These are phyloP conservation scores for Pseudopediastrum boryanum DNA, from an alignment of 139 green algal genomes.

Conservation along the genomic window DNA sequence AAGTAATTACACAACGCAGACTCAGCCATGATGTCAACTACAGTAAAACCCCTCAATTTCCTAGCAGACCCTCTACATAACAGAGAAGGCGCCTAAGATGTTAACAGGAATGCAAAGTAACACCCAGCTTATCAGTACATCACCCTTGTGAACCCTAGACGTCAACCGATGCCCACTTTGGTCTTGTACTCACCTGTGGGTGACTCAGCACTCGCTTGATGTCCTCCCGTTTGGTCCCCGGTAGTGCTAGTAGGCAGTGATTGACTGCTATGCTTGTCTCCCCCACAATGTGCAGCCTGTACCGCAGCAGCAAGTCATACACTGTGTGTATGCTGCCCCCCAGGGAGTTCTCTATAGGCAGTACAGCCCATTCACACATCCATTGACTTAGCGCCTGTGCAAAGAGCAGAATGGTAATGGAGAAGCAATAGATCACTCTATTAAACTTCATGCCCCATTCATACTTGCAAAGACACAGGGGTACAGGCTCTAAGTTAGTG, in stretches of 20 bases:
- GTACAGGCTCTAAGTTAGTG: background rate
- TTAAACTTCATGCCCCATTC: background rate
- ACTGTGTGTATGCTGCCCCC: conserved; percentile 68
- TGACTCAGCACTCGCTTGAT: conserved; percentile 90
- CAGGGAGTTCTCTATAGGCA: conserved; percentile 72
- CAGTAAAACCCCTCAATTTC: no score
- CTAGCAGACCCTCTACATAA: no score
- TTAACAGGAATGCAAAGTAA: no score
- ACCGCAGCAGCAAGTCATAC: conserved; percentile 91
- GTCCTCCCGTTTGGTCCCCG: conserved; percentile 77
- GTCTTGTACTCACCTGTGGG: conserved; percentile 80
- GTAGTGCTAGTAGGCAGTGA: conserved; percentile 96
- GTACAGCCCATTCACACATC: conserved; percentile 64
- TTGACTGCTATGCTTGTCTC: conserved; percentile 87
- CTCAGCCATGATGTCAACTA: no score
- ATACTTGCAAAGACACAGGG: background rate
- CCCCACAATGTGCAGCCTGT: conserved; percentile 88
- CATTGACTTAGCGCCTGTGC: conserved; percentile 64
- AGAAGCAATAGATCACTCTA: background rate
- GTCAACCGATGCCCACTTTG: no score
- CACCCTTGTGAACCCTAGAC: no score
- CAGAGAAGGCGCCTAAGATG: no score
- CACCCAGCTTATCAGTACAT: no score
- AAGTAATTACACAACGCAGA: no score
- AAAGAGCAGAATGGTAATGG: conserved; percentile 80